Evolutionary conservation across 2,329 filamentous ascomycete genomes (phyloP).

Genomic region (Leptographium wingfieldii): DNA sequence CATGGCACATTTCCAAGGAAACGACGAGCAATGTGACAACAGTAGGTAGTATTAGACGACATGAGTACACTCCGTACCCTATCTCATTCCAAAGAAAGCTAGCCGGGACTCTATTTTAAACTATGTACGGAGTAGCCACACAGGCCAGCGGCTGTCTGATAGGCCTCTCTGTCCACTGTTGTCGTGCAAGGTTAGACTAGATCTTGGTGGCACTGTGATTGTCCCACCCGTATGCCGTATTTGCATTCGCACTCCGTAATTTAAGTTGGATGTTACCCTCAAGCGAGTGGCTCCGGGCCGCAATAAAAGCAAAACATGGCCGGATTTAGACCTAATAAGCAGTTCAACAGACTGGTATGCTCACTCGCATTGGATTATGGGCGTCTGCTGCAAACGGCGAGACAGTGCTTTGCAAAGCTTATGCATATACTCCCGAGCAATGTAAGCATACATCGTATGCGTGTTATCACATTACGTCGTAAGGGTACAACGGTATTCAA

Average conservation of each 20-base stretch:
- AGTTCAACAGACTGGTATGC: neutral
- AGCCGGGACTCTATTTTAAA: too few species aligned
- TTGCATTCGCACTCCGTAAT: neutral
- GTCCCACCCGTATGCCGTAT: neutral
- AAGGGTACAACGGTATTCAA: neutral
- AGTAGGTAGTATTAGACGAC: too few species aligned
- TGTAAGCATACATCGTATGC: neutral
- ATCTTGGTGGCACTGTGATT: neutral
- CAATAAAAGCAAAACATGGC: neutral
- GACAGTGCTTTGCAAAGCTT: neutral
- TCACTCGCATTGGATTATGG: too few species aligned
- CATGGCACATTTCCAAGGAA: too few species aligned
- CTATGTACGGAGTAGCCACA: too few species aligned
- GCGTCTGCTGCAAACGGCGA: too few species aligned
- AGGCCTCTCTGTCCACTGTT: neutral
- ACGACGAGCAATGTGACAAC: too few species aligned
- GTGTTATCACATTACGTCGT: neutral
- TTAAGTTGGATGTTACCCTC: neutral
- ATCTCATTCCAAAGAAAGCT: too few species aligned
- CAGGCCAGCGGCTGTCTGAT: too few species aligned
- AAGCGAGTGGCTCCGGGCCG: neutral
- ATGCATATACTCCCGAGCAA: neutral
- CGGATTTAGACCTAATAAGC: neutral
- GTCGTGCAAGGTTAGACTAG: neutral
- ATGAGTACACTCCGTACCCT: too few species aligned